Evolutionary conservation across 768 basidiomycete species (phyloP).

Genomic region (Mycena alexandri): DNA sequence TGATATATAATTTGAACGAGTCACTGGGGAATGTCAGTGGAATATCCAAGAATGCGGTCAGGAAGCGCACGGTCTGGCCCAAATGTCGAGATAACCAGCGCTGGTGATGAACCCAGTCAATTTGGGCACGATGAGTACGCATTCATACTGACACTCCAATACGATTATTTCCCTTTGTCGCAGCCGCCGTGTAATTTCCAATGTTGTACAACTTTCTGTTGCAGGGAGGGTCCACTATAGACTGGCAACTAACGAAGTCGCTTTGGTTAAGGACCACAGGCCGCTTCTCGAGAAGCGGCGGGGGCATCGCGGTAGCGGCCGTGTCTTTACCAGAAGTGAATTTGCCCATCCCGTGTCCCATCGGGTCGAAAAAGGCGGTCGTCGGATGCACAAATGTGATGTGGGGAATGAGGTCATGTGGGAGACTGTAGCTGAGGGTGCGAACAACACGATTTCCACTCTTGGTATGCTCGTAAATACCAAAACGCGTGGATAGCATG

Average conservation of each 20-base stretch:
- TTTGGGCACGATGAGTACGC: no score
- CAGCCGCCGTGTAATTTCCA: constrained; percentile 46
- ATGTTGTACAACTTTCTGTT: constrained; percentile 54
- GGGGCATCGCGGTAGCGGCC: no score
- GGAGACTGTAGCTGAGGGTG: constrained; percentile 55
- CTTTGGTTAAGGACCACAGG: constrained; percentile 36
- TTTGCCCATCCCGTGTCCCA: constrained; percentile 42
- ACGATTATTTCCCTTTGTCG: constrained; percentile 46
- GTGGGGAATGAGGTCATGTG: constrained; percentile 46
- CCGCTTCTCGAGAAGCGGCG: constrained; percentile 9
- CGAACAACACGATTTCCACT: constrained; percentile 51
- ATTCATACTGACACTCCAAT: constrained; percentile 47
- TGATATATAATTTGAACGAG: constrained; percentile 51
- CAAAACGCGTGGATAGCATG: constrained; percentile 61
- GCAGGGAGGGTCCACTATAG: constrained; percentile 53
- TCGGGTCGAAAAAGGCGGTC: constrained; percentile 47
- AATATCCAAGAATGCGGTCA: constrained; percentile 20
- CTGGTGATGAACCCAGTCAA: neutral
- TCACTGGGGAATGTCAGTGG: constrained; percentile 41
- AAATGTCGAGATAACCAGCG: constrained; percentile 50
- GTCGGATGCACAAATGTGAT: constrained; percentile 55
- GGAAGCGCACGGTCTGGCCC: constrained; percentile 38
- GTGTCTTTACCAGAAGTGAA: constrained; percentile 45
- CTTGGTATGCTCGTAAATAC: constrained; percentile 49
- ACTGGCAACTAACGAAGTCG: constrained; percentile 48